phyloP scores from a whole-genome alignment of 176 grass and related monocot species.

The Chloris gayana region DNA sequence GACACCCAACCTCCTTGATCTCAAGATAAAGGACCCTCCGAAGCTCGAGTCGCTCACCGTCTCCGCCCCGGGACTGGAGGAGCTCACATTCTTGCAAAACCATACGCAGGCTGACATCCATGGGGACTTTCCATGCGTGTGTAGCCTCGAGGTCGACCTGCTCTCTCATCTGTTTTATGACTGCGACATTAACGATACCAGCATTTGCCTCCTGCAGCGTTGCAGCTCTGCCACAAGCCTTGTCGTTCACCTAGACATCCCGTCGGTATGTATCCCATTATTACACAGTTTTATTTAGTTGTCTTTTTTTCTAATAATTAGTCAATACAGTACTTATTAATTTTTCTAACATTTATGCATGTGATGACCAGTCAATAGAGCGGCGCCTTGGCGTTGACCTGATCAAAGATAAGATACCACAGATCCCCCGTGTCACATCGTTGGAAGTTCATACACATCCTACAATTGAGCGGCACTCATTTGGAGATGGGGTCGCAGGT shows the following conservation, averaged over 20 bases:
- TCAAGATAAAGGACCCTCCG: neutral
- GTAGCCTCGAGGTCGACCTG: neutral
- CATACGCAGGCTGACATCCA: neutral
- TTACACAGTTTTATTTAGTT: no score
- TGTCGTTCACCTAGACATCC: neutral
- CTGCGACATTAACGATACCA: neutral
- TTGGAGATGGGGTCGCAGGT: neutral
- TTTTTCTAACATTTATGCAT: no score
- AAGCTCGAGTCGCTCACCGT: neutral
- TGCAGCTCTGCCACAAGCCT: neutral
- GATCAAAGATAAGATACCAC: neutral
- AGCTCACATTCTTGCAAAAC: neutral
- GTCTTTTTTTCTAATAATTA: no score
- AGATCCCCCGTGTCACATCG: neutral
- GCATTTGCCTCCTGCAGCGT: neutral
- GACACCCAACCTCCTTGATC: neutral
- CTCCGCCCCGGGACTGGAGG: neutral
- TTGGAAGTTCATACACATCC: neutral
- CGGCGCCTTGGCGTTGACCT: neutral
- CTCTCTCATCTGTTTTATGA: neutral
- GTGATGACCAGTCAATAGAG: neutral
- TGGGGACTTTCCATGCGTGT: neutral
- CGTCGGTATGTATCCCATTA: no score
- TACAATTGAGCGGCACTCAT: neutral
- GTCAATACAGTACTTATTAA: no score